Conservation (phyloP, 495 filamentous ascomycete genomes). For the Sabuloglossum arenarium region DNA sequence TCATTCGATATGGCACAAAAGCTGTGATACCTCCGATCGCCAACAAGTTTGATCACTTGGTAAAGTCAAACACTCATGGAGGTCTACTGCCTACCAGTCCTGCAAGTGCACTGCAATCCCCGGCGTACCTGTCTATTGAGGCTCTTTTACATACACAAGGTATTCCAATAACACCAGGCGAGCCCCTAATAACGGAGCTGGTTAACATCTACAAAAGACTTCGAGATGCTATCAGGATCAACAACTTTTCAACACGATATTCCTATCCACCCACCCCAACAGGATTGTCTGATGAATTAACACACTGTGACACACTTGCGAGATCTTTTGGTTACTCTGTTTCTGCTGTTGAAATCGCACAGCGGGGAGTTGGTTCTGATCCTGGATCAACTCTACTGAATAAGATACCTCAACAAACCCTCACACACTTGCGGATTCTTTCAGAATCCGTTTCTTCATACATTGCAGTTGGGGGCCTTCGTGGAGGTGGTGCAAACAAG, state of each 20-base stretch:
- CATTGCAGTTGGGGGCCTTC: conserved; percentile 51
- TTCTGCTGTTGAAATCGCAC: conserved; percentile 73
- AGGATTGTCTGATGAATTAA: conserved; percentile 24
- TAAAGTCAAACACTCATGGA: conserved; percentile 11
- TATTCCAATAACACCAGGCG: neutral
- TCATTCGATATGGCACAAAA: conserved; percentile 39
- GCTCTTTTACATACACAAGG: neutral
- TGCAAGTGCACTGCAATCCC: neutral
- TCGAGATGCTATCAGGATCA: conserved; percentile 52
- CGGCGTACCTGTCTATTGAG: neutral
- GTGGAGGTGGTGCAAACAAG: conserved; percentile 32
- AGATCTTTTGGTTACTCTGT: conserved; percentile 72
- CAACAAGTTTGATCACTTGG: conserved; percentile 31
- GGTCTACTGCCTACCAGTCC: neutral
- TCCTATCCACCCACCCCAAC: conserved; percentile 16
- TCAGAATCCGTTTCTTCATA: conserved; percentile 78
- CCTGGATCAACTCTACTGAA: conserved; percentile 60
- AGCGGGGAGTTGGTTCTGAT: conserved; percentile 64
- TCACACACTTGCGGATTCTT: conserved; percentile 79
- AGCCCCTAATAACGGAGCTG: conserved; percentile 39
- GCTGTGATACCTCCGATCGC: conserved; percentile 39
- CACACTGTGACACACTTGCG: conserved; percentile 46
- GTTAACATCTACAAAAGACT: conserved; percentile 60
- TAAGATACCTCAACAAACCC: conserved; percentile 55
- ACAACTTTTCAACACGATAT: conserved; percentile 37